Percentiles rank a stretch among this genome's conserved stretches.
phyloP scores from a whole-genome alignment of 139 green algal species.

The Trebouxia sp. region DNA sequence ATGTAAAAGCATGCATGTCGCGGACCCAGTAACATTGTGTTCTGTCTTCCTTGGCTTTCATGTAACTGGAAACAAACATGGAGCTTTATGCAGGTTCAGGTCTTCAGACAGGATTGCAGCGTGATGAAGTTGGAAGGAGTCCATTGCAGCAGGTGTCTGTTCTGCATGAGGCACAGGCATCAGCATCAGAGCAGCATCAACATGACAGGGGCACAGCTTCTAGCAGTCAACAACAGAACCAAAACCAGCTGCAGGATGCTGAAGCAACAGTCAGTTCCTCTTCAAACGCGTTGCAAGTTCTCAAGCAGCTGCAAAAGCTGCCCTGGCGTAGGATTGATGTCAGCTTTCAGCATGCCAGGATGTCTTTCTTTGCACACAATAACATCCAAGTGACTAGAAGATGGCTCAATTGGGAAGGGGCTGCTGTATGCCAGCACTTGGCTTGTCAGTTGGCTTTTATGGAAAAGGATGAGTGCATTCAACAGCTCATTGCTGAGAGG shows the following conservation, averaged over 20 bases:
- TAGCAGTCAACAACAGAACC: not conserved
- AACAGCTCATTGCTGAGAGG: not conserved
- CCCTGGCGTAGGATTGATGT: conserved; percentile 81
- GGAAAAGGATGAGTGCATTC: conserved; percentile 37
- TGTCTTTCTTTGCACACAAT: conserved; percentile 61
- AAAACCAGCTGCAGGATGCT: conserved; percentile 25
- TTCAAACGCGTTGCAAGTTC: conserved; percentile 17
- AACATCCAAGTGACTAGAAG: conserved; percentile 72
- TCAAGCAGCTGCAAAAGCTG: conserved; percentile 62
- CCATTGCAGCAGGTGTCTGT: too few relatives aligned
- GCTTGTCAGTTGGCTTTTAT: conserved; percentile 55
- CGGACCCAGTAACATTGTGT: too few relatives aligned
- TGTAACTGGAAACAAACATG: too few relatives aligned
- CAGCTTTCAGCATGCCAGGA: conserved; percentile 51
- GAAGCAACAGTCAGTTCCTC: not conserved
- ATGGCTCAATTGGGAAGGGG: conserved; percentile 72
- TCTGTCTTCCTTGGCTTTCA: too few relatives aligned
- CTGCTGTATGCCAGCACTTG: conserved; percentile 59
- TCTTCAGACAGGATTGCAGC: too few relatives aligned
- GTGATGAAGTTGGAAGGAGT: not conserved
- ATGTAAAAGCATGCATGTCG: too few relatives aligned
- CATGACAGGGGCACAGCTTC: not conserved
- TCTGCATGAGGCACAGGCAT: not conserved
- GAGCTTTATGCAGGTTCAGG: too few relatives aligned
- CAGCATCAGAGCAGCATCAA: not conserved